Conservation (phyloP, 257 asterid species). For the Capsicum baccatum region DNA sequence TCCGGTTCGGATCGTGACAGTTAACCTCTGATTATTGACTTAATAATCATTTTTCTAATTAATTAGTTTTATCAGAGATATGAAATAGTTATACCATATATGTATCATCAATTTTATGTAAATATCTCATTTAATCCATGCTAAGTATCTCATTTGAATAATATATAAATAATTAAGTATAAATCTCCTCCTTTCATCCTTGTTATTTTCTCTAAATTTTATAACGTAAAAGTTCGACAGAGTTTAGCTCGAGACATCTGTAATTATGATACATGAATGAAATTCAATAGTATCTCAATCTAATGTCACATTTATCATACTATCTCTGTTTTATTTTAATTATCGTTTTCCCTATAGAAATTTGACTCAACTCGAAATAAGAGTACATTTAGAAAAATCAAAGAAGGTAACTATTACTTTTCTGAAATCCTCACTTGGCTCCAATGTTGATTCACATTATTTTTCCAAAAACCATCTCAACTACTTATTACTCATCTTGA, state of each 20-base stretch:
- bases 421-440: background rate
- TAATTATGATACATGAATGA: background rate
- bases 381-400: background rate
- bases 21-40: too few relatives aligned
- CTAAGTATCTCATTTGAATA: too few relatives aligned
- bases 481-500: background rate
- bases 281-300: background rate
- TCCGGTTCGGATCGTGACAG: too few relatives aligned
- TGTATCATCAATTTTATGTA: too few relatives aligned
- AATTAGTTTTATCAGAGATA: too few relatives aligned
- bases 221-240: background rate
- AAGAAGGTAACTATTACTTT: background rate
- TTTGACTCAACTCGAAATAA: too few relatives aligned
- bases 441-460: background rate
- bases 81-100: too few relatives aligned
- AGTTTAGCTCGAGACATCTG: background rate
- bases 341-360: background rate
- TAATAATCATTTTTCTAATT: too few relatives aligned
- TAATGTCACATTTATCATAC: background rate
- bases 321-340: background rate
- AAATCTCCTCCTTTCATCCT: background rate
- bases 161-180: background rate
- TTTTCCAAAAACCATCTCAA: background rate
- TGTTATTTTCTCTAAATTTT: background rate
- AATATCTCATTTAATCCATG: too few relatives aligned